phyloP scores from a whole-genome alignment of 1,284 basidiomycete species.

The Apiotrichum gamsii region DNA sequence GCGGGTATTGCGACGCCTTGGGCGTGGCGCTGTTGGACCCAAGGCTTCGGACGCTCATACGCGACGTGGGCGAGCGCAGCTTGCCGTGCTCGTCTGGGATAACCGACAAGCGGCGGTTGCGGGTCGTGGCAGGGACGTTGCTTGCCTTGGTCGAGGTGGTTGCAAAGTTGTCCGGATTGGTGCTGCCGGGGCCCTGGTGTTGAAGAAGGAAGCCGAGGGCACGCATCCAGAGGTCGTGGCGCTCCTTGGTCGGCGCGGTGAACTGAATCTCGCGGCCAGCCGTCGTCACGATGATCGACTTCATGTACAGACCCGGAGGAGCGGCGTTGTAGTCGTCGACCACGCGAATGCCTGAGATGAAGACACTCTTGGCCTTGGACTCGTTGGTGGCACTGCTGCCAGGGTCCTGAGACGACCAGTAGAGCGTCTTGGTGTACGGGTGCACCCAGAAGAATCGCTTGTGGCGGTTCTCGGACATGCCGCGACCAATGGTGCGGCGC shows the following conservation, averaged over 20 bases:
- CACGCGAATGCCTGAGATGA: conserved; percentile 83
- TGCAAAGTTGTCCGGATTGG: conserved; percentile 10
- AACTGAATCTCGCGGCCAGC: conserved; percentile 95
- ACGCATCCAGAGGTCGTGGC: conserved; percentile 94
- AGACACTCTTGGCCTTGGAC: conserved; percentile 95
- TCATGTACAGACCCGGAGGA: conserved; percentile 85
- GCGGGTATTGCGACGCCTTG: conserved; percentile 36
- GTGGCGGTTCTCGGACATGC: conserved; percentile 83
- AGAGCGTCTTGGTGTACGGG: conserved; percentile 95
- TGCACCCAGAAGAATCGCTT: conserved; percentile 99
- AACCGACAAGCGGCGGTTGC: conserved; percentile 20
- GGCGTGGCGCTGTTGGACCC: conserved; percentile 27
- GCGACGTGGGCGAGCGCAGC: conserved; percentile 22
- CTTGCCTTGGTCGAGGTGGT: background rate
- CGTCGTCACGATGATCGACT: conserved; percentile 88
- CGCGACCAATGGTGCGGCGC: conserved; percentile 80
- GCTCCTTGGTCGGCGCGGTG: conserved; percentile 85
- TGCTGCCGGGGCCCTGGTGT: conserved; percentile 28
- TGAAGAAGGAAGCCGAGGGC: conserved; percentile 43
- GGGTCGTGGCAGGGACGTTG: background rate
- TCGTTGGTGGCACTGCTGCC: conserved; percentile 78
- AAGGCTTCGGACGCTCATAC: conserved; percentile 36
- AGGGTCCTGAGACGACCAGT: conserved; percentile 94
- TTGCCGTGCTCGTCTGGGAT: conserved; percentile 41
- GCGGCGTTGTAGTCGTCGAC: conserved; percentile 88